A percentile compares a stretch with the other conserved stretches of the same genome.
Conservation (phyloP, 441 rosid genomes). For the Geranium incanum region DNA sequence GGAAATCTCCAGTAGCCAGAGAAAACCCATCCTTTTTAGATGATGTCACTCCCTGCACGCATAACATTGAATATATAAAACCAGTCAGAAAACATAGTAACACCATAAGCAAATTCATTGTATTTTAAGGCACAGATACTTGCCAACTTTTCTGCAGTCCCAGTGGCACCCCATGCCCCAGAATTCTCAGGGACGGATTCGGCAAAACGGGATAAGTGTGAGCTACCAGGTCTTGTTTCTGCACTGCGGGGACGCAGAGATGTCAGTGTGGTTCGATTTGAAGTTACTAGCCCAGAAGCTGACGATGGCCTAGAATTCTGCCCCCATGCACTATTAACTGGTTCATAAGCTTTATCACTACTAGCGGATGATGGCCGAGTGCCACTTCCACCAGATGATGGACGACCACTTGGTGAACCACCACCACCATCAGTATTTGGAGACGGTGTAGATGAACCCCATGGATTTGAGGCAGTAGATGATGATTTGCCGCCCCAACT, state of each 20-base stretch:
- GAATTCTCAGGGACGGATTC: slow-evolving; percentile 64
- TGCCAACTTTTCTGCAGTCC: slow-evolving; percentile 37
- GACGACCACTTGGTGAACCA: slow-evolving; percentile 84
- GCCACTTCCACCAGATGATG: slow-evolving; percentile 92
- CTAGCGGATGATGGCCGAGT: slow-evolving; percentile 92
- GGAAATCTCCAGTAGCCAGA: slow-evolving; percentile 87
- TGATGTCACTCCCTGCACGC: slow-evolving; percentile 53
- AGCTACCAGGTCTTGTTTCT: slow-evolving; percentile 96
- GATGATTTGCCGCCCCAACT: slow-evolving; percentile 91
- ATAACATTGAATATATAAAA: slow-evolving; percentile 16
- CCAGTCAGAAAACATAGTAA: slow-evolving; percentile 19
- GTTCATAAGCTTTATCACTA: slow-evolving; percentile 68
- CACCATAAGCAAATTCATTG: not conserved
- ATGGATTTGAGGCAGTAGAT: slow-evolving; percentile 62
- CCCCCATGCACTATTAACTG: slow-evolving; percentile 54
- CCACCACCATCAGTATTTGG: slow-evolving; percentile 66
- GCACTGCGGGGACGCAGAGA: slow-evolving; percentile 92
- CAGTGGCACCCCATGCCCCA: slow-evolving; percentile 46
- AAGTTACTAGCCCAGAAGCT: slow-evolving; percentile 74
- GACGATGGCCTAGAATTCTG: slow-evolving; percentile 94
- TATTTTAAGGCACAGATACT: not conserved
- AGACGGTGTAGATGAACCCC: slow-evolving; percentile 72
- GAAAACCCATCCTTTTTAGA: slow-evolving; percentile 72
- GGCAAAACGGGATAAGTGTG: slow-evolving; percentile 93
- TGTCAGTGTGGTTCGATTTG: slow-evolving; percentile 58